Base-by-base conservation (phyloP, 805 yeast species). In the Saturnispora gosingensis region DNA sequence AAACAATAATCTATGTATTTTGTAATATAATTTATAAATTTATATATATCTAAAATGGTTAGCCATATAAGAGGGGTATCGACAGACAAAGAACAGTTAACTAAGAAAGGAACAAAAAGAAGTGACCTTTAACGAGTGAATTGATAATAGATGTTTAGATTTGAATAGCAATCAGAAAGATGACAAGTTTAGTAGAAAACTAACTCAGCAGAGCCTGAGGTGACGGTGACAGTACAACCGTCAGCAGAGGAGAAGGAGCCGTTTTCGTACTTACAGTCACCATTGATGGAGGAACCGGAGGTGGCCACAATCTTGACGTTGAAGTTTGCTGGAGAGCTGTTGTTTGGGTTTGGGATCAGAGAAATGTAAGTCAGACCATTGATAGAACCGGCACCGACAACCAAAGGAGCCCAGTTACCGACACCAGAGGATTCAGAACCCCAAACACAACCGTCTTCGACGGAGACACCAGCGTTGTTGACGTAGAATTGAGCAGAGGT, bases 141-240 rank as follows among this genome's bases (percentile, higher is more conserved):
- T 39, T 6, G 20, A 4, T 32, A 16, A 8, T 11, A 13, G 3
- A 30, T 30, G 34, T 30, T 11, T 30, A 3, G 9, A 4, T 40
- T 13, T 16, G 7, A 40, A 16, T 20, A 38, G 8, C 22, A 38
- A 15, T 11, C 13, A n/a, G 24, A 25, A n/a, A 6, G 11, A 7
- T 38, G 22, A 22, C 8, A 5, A 13, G 16, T 40, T 45, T 51
- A 59, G 62, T 88, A 88, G 58, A 89, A 76, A 51, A 88, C 96
- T 68, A 85, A 86, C 68, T 85, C 76, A 56, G 95, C 97, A 58
- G 72, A 72, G 69, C 99, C 98, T 32, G 74, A 68, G 53, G 88
- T 80, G 58, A 91, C 95, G 59, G 95, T 82, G 58, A 85, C 96
- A 50, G 98, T 91, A 80, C 98, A 91, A 60, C 98, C 98, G 61